A percentile compares a stretch with the other conserved stretches of the same genome.
Conservation (phyloP, 2,329 filamentous ascomycete genomes). For the Dactylellina haptotyla region DNA sequence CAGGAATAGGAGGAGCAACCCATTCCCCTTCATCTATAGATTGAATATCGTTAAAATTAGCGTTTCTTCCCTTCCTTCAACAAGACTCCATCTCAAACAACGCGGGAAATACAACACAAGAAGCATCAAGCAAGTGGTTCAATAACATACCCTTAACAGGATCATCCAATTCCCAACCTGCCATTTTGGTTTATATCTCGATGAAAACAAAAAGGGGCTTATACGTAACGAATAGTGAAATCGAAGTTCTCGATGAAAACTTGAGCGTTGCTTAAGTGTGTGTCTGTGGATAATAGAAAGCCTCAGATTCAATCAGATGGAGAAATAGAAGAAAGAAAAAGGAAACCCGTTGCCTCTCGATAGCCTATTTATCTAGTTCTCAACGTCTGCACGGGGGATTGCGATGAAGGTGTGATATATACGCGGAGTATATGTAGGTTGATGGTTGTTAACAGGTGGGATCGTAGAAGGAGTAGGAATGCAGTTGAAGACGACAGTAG, state of each 20-base stretch:
- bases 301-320: background rate
- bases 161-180: constrained; percentile 11
- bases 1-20: constrained; percentile 25
- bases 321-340: background rate
- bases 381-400: background rate
- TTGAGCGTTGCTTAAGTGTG: no score
- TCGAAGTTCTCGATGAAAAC: no score
- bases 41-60: no score
- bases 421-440: no score
- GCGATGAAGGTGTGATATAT: background rate
- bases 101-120: background rate
- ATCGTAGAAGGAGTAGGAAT: no score
- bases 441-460: no score
- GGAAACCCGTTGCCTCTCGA: background rate
- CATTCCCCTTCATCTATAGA: no score
- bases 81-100: background rate
- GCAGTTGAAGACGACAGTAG: no score
- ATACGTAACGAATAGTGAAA: no score
- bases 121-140: background rate
- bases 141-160: constrained; percentile 19
- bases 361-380: constrained; percentile 2
- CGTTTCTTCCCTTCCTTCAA: no score
- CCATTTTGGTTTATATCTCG: background rate
- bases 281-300: background rate
- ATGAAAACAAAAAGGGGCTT: background rate